These are phyloP conservation scores for Globisporangium canariense DNA, from an alignment of 352 stramenopile species.

Conservation along the genomic window DNA sequence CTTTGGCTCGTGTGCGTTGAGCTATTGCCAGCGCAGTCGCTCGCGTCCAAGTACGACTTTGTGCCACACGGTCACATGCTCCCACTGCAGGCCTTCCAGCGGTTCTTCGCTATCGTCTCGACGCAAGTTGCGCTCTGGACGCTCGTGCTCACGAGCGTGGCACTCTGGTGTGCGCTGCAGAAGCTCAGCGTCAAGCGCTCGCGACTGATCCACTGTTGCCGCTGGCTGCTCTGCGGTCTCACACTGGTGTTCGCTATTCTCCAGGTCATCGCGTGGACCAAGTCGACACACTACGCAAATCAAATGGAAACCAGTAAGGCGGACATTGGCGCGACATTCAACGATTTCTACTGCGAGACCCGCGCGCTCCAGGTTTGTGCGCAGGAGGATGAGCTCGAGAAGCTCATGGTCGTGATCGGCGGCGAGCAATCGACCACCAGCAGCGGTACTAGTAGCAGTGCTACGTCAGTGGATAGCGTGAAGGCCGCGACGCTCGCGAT, in stretches of 20 bases:
- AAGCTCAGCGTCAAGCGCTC: background rate
- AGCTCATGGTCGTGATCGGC: slow-evolving; percentile 14
- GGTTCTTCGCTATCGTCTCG: background rate
- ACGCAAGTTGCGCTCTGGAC: slow-evolving; percentile 7
- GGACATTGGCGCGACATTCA: slow-evolving; percentile 16
- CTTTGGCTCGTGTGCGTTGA: background rate
- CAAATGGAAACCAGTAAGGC: background rate
- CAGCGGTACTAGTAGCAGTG: background rate
- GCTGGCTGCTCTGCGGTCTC: slow-evolving; percentile 2
- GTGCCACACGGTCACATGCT: background rate
- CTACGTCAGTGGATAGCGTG: background rate
- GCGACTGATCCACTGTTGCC: background rate
- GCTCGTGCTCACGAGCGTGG: slow-evolving; percentile 1
- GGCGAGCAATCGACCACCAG: background rate
- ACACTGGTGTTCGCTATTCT: slow-evolving; percentile 5
- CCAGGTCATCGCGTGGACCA: slow-evolving; percentile 13
- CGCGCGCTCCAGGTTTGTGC: slow-evolving; percentile 16
- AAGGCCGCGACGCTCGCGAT: slow-evolving; percentile 8
- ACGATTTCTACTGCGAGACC: slow-evolving; percentile 20
- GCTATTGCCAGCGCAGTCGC: background rate
- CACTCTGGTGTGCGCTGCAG: slow-evolving; percentile 1
- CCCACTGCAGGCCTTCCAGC: slow-evolving; percentile 4
- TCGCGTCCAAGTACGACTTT: slow-evolving; percentile 6
- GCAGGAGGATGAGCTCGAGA: slow-evolving; percentile 8
- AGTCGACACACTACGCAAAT: slow-evolving; percentile 13